A percentile compares a stretch with the other conserved stretches of the same genome.
Evolutionary conservation across 116 monocot genomes (phyloP).

Genomic region (Phalaenopsis hybrid): DNA sequence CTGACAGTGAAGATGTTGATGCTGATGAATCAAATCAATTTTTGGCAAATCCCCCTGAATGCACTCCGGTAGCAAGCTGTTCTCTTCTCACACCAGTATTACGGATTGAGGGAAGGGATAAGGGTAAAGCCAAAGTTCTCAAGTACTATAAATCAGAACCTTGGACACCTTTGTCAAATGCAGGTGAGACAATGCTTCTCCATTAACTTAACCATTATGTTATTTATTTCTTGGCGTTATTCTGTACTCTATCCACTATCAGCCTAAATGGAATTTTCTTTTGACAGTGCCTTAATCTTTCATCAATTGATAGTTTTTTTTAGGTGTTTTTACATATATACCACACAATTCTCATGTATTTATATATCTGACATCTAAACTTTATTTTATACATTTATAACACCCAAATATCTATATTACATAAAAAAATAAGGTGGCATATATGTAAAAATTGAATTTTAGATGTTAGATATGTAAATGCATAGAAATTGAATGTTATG

Average conservation of each 20-base stretch:
- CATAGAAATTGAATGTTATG: no score
- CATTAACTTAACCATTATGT: neutral
- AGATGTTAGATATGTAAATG: no score
- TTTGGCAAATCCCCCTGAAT: constrained; percentile 27
- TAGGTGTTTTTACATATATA: no score
- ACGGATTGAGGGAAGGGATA: constrained; percentile 21
- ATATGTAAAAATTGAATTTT: no score
- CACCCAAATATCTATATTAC: no score
- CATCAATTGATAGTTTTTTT: neutral
- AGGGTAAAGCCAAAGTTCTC: constrained; percentile 24
- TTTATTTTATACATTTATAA: no score
- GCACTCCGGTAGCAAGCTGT: constrained; percentile 27
- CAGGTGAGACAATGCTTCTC: constrained; percentile 15
- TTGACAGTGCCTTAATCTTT: neutral
- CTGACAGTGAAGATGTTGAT: constrained; percentile 26
- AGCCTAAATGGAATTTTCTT: neutral
- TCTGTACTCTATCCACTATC: neutral
- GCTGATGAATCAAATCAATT: constrained; percentile 29
- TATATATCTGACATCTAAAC: no score
- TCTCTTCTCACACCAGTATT: constrained; percentile 34
- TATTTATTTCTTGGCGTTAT: neutral
- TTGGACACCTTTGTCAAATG: constrained; percentile 40
- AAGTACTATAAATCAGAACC: constrained; percentile 31
- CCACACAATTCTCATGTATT: no score
- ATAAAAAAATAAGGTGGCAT: no score